Evolutionary conservation across 768 basidiomycete species (phyloP), one percentile per base, ranked within the genome.

Genomic region (Russula earlei): DNA sequence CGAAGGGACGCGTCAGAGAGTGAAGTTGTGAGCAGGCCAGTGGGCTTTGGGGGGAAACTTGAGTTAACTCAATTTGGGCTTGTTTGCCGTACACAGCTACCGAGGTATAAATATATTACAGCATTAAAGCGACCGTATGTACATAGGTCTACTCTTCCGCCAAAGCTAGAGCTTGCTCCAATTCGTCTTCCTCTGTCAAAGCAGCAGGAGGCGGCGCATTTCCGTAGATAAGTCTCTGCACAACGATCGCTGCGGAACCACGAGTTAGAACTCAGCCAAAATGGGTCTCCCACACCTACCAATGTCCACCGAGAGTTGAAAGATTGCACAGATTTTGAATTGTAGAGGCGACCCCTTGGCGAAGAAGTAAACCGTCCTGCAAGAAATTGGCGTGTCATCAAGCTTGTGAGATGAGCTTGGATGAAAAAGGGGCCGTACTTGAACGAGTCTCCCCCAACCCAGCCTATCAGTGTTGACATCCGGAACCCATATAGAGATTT

Each of bases 401-500:
- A 4, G 17, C 44, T 53, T 22, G 25, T 36, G n/a, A 25, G 43
- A 31, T 9, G 20, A 22, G 17, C 22, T 4, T 36, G 25, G n/a
- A 53, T 40, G 63, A 38, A 44, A 48, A 29, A 55, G 8, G 40
- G 20, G 15, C 58, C 76, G 59, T 63, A 89, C 90, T 92, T 92
- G 79, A 88, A 91, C 17, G 80, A 69, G 69, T 92, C 90, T 60
- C 90, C 90, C 56, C 85, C 87, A 44, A 80, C 71, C 90, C 90
- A 91, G 29, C 90, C 90, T 34, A 90, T 65, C 47, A 92, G 69
- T 2, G 90, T 92, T 7, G 88, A 87, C 69, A 81, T 77, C 33
- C 89, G 80, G 70, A 92, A 92, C 34, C 90, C 90, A 69, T 90
- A 90, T 45, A 92, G 68, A 2, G 90, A 90, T 40, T 79, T 79